These are phyloP conservation scores for Drosera spatulata DNA, from an alignment of 179 eudicot genomes.

Conservation along the genomic window DNA sequence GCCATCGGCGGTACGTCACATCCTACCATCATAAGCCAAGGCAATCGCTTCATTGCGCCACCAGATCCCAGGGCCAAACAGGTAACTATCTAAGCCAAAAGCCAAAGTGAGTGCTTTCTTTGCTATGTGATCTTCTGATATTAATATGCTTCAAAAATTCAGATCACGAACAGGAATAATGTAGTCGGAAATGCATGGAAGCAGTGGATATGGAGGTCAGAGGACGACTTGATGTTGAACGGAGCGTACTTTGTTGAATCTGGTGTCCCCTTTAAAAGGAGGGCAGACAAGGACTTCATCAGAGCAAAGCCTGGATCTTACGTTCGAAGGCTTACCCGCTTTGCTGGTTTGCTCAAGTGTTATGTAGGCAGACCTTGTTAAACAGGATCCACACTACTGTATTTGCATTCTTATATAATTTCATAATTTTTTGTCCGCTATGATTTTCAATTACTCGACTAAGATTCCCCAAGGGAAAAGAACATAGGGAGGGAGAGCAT, in stretches of 20 bases:
- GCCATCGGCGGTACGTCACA: slow-evolving; percentile 78
- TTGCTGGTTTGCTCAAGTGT: slow-evolving; percentile 36
- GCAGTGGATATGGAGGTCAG: slow-evolving; percentile 48
- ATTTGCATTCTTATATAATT: no score
- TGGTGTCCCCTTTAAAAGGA: slow-evolving; percentile 28
- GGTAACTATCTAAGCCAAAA: slow-evolving; percentile 10
- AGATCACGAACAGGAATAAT: slow-evolving; percentile 41
- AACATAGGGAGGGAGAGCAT: no score
- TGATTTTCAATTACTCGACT: no score
- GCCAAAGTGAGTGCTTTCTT: background rate
- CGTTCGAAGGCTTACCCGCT: slow-evolving; percentile 35
- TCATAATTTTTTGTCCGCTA: no score
- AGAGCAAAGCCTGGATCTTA: slow-evolving; percentile 25
- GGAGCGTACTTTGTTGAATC: slow-evolving; percentile 60
- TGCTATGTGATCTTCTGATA: no score
- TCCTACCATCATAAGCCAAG: slow-evolving; percentile 73
- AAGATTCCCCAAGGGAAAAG: no score
- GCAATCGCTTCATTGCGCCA: slow-evolving; percentile 73
- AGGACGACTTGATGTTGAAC: slow-evolving; percentile 29
- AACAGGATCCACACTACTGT: no score
- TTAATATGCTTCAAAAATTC: background rate
- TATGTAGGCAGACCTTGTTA: slow-evolving; percentile 9
- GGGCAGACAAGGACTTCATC: slow-evolving; percentile 19
- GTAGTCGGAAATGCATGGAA: slow-evolving; percentile 23
- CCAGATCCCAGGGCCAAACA: slow-evolving; percentile 21